Percentiles rank a stretch among this genome's conserved stretches.
Conservation (phyloP, 306 rosid genomes). For the Prinsepia uniflora region DNA sequence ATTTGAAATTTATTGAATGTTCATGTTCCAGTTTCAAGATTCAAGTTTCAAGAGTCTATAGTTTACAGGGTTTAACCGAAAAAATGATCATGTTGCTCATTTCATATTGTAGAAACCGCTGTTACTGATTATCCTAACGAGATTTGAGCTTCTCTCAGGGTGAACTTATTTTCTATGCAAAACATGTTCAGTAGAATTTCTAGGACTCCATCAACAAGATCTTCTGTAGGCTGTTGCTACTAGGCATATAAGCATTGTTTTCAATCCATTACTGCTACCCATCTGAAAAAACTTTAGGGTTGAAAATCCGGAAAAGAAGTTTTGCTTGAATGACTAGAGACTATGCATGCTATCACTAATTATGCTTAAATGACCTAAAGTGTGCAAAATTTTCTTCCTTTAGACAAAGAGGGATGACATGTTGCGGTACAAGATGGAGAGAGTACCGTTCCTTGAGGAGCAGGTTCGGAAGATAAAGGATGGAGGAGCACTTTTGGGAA, state of each 20-base stretch:
- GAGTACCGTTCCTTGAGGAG: constrained; percentile 88
- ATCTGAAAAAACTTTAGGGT: neutral
- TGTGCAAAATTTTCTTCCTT: neutral
- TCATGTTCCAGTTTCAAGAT: neutral
- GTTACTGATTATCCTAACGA: neutral
- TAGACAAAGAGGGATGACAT: constrained; percentile 66
- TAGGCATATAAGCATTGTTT: neutral
- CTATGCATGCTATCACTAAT: neutral
- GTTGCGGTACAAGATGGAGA: constrained; percentile 50
- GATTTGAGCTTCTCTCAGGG: neutral
- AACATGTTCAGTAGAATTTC: neutral
- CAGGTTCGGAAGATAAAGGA: constrained; percentile 73
- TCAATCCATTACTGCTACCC: neutral
- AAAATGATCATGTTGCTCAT: neutral
- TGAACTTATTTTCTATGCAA: neutral
- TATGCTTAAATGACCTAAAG: neutral
- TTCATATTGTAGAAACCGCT: neutral
- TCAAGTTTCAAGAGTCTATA: neutral
- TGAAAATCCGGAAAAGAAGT: neutral
- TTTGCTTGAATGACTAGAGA: neutral
- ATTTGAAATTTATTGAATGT: neutral
- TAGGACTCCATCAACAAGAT: neutral
- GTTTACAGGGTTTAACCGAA: neutral
- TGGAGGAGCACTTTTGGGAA: constrained; percentile 57
- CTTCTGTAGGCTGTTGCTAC: neutral